Base-by-base conservation (phyloP, 176 grass and related monocot genomes). In the Ampelocalamus luodianensis region DNA sequence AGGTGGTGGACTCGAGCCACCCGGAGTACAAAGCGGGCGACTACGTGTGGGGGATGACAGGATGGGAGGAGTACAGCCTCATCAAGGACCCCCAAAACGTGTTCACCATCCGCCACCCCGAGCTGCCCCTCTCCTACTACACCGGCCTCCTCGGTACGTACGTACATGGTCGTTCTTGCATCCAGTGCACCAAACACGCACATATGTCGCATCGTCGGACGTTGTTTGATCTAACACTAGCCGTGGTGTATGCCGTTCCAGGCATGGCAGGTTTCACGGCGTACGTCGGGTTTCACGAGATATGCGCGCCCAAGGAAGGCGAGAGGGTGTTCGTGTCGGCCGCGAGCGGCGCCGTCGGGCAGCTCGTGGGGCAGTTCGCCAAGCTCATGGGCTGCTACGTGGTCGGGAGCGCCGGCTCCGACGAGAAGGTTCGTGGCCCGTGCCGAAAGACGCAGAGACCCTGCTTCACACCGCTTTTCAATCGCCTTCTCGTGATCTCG, bases 361-460 rank as follows among this genome's bases (percentile, higher is more conserved):
- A 97, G 86, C 85, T 94, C 6, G 94, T 92, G 0, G 94, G 94
- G 12, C 92, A 97, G 71, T 90, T 97, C 88, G 90, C 88, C 44
- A 85, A 90, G 67, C 83, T 97, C 18, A 68, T 88, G 26, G 94
- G 94, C 14, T 97, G 94, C 79, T 82, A 48, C 70, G 94, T 92
- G 8, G 94, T 97, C 29, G 94, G 94, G 24, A 92, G 83, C 73
- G 94, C 92, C 0, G 94, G 92, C 5, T 87, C 86, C 7, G 15
- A 46, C n/a, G 92, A 97, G 54, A 97, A 97, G 78, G 94, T 93
- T 1, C 14, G 48, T 50, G 13, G 48, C 15, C 14, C 1, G 48
- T 15, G 32, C 32, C 32, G 32, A 34, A 3, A 34, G 32, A 34
- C 32, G 32, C 32, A 34, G 32, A 34, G 32, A 34, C 32, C 32